Evolutionary conservation across 257 asterid genomes (phyloP).

Genomic region (Linaria vulgaris): DNA sequence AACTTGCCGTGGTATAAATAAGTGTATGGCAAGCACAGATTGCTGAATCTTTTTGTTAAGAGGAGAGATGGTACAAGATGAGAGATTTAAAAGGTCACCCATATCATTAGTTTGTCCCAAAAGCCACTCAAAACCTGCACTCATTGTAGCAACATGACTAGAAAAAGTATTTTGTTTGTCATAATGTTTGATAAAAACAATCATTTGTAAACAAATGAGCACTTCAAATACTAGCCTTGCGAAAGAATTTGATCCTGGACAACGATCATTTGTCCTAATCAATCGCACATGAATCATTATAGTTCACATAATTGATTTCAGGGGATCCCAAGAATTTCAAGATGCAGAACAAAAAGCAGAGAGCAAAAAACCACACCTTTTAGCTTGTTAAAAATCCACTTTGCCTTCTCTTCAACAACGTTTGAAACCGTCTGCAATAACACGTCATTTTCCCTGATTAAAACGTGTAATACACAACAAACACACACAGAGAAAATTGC

Average conservation of each 20-base stretch:
- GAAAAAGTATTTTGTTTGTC: too few species aligned
- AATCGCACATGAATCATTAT: too few species aligned
- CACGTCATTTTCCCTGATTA: slow-evolving; percentile 8
- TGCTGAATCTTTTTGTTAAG: neutral
- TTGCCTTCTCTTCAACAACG: slow-evolving; percentile 87
- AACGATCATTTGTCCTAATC: too few species aligned
- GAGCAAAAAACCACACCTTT: slow-evolving; percentile 67
- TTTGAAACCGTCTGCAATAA: slow-evolving; percentile 64
- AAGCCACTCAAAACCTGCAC: neutral
- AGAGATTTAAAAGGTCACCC: neutral
- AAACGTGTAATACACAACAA: neutral
- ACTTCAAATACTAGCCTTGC: too few species aligned
- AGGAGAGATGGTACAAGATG: neutral
- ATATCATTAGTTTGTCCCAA: neutral
- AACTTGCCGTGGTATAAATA: too few species aligned
- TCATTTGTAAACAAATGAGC: too few species aligned
- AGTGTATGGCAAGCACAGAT: too few species aligned
- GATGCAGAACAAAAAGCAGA: neutral
- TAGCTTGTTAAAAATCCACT: slow-evolving; percentile 85
- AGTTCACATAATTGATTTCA: neutral
- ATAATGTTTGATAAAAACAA: too few species aligned
- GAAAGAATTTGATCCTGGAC: too few species aligned
- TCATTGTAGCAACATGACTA: too few species aligned
- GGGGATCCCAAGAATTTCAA: neutral
- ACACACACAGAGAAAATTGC: neutral